Evolutionary conservation across 2,329 filamentous ascomycete species (phyloP).

Genomic region (Fusarium sp.): DNA sequence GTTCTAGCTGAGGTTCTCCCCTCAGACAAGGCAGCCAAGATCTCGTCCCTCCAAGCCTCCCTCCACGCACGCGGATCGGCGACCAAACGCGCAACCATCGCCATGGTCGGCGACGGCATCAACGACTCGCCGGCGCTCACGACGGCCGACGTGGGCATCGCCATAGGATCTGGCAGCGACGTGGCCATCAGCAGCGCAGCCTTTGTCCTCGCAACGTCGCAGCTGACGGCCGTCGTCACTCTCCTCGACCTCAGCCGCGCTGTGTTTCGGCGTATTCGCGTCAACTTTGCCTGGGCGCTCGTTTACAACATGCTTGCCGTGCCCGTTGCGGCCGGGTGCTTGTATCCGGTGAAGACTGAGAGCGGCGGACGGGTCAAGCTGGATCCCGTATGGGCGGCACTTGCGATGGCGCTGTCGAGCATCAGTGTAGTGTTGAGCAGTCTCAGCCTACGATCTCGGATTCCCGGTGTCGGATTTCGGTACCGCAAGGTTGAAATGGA

Average conservation of each 20-base stretch:
- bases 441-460: constrained; percentile 73
- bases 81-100: constrained; percentile 69
- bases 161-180: constrained; percentile 86
- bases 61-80: constrained; percentile 56
- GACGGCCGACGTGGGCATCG: constrained; percentile 86
- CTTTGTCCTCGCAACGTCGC: constrained; percentile 84
- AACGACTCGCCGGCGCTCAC: constrained; percentile 89
- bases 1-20: constrained; percentile 92
- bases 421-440: constrained; percentile 91
- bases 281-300: constrained; percentile 90
- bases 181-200: constrained; percentile 85
- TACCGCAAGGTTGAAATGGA: constrained; percentile 31
- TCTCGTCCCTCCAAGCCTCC: constrained; percentile 73
- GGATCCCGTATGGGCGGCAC: constrained; percentile 86
- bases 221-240: constrained; percentile 78
- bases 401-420: constrained; percentile 94
- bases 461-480: constrained; percentile 63
- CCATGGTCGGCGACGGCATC: constrained; percentile 91
- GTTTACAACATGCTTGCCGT: constrained; percentile 86
- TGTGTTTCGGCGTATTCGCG: constrained; percentile 83
- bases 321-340: constrained; percentile 84
- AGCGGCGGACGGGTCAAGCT: constrained; percentile 71
- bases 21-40: constrained; percentile 82
- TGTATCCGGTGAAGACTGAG: constrained; percentile 71
- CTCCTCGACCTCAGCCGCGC: constrained; percentile 78